phyloP scores from a whole-genome alignment of 2,329 filamentous ascomycete species.

The Amauroascus verrucosus region DNA sequence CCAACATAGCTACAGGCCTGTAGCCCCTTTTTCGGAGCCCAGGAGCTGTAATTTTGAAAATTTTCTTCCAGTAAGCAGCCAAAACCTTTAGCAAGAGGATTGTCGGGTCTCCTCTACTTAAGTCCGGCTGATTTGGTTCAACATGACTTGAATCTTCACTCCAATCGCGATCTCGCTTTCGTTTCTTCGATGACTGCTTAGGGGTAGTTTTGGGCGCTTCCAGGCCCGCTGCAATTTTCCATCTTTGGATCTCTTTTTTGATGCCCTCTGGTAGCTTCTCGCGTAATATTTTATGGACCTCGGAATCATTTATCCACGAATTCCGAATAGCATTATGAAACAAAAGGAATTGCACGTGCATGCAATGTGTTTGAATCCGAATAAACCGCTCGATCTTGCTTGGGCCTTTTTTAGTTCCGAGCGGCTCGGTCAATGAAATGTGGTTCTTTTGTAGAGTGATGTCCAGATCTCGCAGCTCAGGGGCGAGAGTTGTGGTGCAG shows the following conservation, averaged over 20 bases:
- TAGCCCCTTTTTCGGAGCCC: constrained; percentile 86
- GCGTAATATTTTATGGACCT: constrained; percentile 65
- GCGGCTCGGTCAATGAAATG: constrained; percentile 49
- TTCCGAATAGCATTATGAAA: constrained; percentile 86
- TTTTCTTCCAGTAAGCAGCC: constrained; percentile 78
- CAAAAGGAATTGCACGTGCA: constrained; percentile 78
- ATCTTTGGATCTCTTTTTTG: constrained; percentile 63
- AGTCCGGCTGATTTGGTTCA: constrained; percentile 60
- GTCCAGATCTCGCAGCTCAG: constrained; percentile 58
- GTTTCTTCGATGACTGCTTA: constrained; percentile 25
- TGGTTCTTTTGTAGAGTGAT: constrained; percentile 53
- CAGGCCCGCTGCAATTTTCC: constrained; percentile 59
- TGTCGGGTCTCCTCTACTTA: constrained; percentile 74
- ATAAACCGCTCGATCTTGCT: constrained; percentile 75
- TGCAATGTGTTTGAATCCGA: constrained; percentile 67
- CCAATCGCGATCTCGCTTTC: constrained; percentile 54
- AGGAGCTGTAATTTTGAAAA: constrained; percentile 66
- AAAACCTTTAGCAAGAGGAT: constrained; percentile 65
- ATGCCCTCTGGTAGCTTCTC: constrained; percentile 60
- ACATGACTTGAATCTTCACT: constrained; percentile 55
- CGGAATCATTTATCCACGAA: constrained; percentile 66
- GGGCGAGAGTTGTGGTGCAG: constrained; percentile 36
- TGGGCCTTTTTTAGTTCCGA: constrained; percentile 66
- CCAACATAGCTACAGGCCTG: constrained; percentile 62
- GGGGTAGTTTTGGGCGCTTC: constrained; percentile 36